These are phyloP conservation scores for Rhododendron kiyosumense DNA, from an alignment of 148 eudicot species.

Conservation along the genomic window DNA sequence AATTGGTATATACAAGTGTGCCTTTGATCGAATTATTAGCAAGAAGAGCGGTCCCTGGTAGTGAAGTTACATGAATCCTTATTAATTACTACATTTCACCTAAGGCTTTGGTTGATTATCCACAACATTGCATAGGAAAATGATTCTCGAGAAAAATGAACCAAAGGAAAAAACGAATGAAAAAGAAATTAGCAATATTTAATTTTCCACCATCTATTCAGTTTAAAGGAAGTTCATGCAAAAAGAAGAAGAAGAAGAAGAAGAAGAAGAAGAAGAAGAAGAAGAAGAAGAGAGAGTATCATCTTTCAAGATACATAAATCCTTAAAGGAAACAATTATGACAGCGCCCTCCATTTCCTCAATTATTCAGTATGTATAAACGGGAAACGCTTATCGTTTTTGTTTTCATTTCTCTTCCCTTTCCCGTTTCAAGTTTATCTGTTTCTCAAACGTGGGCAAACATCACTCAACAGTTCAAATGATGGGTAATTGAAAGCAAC, in stretches of 20 bases:
- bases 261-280: no score
- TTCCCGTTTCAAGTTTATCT: background rate
- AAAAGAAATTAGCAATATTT: background rate
- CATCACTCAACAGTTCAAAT: no score
- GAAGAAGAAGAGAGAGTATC: no score
- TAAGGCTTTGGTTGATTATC: background rate
- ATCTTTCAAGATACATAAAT: background rate
- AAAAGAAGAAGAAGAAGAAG: background rate
- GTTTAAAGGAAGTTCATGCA: background rate
- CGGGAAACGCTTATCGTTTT: background rate
- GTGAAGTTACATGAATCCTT: background rate
- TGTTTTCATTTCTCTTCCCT: background rate
- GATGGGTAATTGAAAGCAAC: background rate
- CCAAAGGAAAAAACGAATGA: background rate
- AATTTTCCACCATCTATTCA: background rate
- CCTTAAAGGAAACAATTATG: background rate
- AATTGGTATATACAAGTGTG: background rate
- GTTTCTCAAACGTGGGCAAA: background rate
- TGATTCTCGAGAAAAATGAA: background rate
- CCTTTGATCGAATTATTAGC: background rate
- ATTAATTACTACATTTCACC: background rate
- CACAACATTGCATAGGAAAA: background rate
- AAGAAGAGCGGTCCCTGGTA: background rate
- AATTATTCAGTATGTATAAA: background rate
- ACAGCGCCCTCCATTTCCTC: background rate